Base-by-base conservation (phyloP, 495 filamentous ascomycete species). In the Elasticomyces elasticus region DNA sequence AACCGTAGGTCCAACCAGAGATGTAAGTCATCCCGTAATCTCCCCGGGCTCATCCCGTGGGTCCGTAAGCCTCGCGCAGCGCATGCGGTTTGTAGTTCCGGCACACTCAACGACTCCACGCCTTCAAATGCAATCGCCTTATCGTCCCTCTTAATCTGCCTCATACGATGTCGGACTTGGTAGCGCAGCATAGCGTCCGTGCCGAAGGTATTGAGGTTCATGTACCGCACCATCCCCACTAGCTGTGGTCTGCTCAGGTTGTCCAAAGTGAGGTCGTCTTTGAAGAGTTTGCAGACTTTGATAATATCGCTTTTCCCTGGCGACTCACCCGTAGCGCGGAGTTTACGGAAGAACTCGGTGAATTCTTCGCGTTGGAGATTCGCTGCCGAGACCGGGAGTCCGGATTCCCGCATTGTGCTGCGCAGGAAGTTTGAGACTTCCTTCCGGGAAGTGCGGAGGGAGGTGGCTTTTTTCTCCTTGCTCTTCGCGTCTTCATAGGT, bases 251-350 rank as follows among this genome's bases (percentile, higher is more conserved):
- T 80, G 1, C 91, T 96, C 62, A 99, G 71, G 69, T 97, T 97
- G 80, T 99, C 92, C 15, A 99, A 78, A 0, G 92, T 99, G 55
- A 99, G 64, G 67, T 99, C 92, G 69, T 99, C 92, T 71, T 92
- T 95, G 77, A 99, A 99, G 64, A 95, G 84, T 77, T 99, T 94
- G 83, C 94, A 97, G 51, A 99, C 92, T 72, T 90, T 95, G 72
- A 99, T 95, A 56, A 99, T 86, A 66, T 97, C 92, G 56, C 85
- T 79, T 38, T 81, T 81, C 13, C 87, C 89, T 0, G 94, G 94
- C 24, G 80, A 71, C 72, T 97, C 91, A 25, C 90, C 94, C 4
- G 89, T 96, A 17, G 86, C 78, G 41, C 92, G 85, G 24, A 72
- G 64, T 74, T 99, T 99, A 64, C 86, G 82, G 82, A 99, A 99